Evolutionary conservation across 2,329 filamentous ascomycete genomes (phyloP).

Genomic region (Thielaviopsis ethacetica): DNA sequence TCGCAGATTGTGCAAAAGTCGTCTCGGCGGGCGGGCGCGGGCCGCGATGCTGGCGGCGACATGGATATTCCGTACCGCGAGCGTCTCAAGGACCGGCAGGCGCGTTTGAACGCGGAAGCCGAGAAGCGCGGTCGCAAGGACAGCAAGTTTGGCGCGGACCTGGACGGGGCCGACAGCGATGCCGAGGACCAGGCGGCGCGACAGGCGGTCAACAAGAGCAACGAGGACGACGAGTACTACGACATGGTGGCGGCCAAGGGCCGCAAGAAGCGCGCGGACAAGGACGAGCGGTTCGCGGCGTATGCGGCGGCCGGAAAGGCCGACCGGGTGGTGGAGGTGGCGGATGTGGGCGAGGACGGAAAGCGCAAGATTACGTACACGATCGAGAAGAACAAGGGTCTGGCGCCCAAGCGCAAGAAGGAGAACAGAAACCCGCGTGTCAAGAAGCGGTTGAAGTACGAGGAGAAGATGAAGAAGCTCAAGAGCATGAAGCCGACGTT

Average conservation of each 20-base stretch:
- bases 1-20: slow-evolving; percentile 93
- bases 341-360: slow-evolving; percentile 61
- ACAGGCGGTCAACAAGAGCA: slow-evolving; percentile 43
- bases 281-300: slow-evolving; percentile 39
- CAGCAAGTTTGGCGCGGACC: slow-evolving; percentile 45
- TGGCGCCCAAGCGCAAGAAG: slow-evolving; percentile 82
- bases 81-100: slow-evolving; percentile 69
- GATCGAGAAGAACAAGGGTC: slow-evolving; percentile 95
- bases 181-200: slow-evolving; percentile 6
- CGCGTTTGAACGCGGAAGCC: slow-evolving; percentile 74
- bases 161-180: slow-evolving; percentile 42
- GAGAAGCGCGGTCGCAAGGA: slow-evolving; percentile 61
- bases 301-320: slow-evolving; percentile 45
- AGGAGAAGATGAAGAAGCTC: slow-evolving; percentile 95
- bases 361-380: slow-evolving; percentile 86
- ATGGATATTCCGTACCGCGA: slow-evolving; percentile 78
- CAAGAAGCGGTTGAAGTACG: slow-evolving; percentile 95
- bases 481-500: slow-evolving; percentile 72
- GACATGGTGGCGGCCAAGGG: slow-evolving; percentile 61
- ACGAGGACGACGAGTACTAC: slow-evolving; percentile 69
- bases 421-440: slow-evolving; percentile 87
- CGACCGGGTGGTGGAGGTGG: slow-evolving; percentile 46
- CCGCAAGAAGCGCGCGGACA: slow-evolving; percentile 59
- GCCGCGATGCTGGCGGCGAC: slow-evolving; percentile 62
- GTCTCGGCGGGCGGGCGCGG: slow-evolving; percentile 62